These are phyloP conservation scores for Meredithiella fracta DNA, from an alignment of 2,329 filamentous ascomycete genomes.

Conservation along the genomic window DNA sequence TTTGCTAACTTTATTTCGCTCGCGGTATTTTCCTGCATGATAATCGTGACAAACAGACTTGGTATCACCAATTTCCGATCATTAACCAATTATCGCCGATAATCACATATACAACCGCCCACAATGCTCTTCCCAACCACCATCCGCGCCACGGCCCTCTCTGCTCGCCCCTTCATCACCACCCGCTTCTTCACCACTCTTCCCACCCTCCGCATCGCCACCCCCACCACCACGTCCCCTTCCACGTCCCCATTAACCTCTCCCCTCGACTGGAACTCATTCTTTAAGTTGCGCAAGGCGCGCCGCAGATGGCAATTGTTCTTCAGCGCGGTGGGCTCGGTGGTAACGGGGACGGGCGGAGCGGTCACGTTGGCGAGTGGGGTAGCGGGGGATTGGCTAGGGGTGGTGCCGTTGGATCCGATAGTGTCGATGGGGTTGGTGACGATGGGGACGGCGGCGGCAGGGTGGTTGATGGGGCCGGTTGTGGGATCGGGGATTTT, in stretches of 20 bases:
- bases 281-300: conserved; percentile 76
- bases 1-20: too few relatives aligned
- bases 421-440: conserved; percentile 71
- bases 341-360: conserved; percentile 44
- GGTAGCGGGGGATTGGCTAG: conserved; percentile 53
- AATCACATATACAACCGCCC: neutral
- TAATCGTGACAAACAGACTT: neutral
- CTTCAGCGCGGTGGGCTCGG: conserved; percentile 52
- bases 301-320: conserved; percentile 69
- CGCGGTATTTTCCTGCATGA: neutral
- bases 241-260: conserved; percentile 16
- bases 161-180: conserved; percentile 15
- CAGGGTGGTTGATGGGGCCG: conserved; percentile 79
- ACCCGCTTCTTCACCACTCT: conserved; percentile 10
- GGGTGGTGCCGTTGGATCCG: conserved; percentile 69
- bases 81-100: neutral
- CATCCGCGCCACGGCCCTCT: neutral
- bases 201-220: conserved; percentile 11
- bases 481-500: conserved; percentile 68
- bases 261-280: conserved; percentile 69
- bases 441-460: conserved; percentile 57
- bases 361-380: conserved; percentile 51
- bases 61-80: neutral
- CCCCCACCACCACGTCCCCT: conserved; percentile 11
- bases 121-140: conserved; percentile 5